Base-by-base conservation (phyloP, 148 eudicot species). In the Rhododendron mucronatum region DNA sequence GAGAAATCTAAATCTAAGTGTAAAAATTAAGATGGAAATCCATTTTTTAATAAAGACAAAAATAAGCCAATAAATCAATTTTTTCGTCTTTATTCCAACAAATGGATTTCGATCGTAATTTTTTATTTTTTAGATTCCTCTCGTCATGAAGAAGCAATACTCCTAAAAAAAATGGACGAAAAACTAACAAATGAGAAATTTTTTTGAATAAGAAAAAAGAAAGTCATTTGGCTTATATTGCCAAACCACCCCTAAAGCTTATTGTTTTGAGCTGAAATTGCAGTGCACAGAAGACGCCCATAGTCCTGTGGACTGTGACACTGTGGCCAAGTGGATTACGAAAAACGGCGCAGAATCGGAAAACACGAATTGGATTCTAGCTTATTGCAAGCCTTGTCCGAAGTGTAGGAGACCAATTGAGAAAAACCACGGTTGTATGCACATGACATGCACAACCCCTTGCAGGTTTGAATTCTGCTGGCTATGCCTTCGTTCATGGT, bases 401-500 rank as follows among this genome's bases (percentile, higher is more conserved):
- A 87, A 76, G 13, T 95, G 98, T 86, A 84, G 51, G 83, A 39
- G 80, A 7, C 83, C 85, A 28, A 88, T 90, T 28, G 94, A 93
- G 87, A 92, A 92, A 78, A 84, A 84, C 71, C 75, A 44, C 13
- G 89, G 89, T 37, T 84, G 83, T 77, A 84, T 78, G 84, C 91
- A 89, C 79, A 88, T 89, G 80, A 85, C 83, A 9, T 95, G 98
- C 87, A 55, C 80, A 7, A 53, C 77, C 1, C 93, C 92, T 2
- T 95, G 96, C 84, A 16, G 61, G 7, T 87, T 85, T 85, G 74
- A 78, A 15, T 94, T 93, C 82, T 88, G 93, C 89, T 80, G 94
- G 98, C 89, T 93, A 47, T 94, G 95, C 87, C 93, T 92, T 80
- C 93, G 92, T 84, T 86, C 87, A 11, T 94, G 96, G 96, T 37